Percentiles rank a stretch among this genome's conserved stretches.
Evolutionary conservation across 2,329 filamentous ascomycete genomes (phyloP).

Genomic region (Seiridium unicorne): DNA sequence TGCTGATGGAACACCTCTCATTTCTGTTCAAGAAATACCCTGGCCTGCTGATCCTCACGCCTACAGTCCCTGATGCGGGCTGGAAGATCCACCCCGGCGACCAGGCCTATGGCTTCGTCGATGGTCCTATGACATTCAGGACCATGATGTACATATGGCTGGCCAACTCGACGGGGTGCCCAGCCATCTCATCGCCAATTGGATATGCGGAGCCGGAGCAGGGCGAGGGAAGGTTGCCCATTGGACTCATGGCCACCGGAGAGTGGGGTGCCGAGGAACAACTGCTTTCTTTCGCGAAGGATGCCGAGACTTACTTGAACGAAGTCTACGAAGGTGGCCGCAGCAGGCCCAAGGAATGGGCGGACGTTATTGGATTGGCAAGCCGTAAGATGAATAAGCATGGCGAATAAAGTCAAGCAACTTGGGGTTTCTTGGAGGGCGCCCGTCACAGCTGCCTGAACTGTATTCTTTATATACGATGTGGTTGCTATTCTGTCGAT

Average conservation of each 20-base stretch:
- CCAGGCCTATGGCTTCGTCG: conserved; percentile 68
- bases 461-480: too few relatives aligned
- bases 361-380: conserved; percentile 50
- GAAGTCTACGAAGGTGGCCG: conserved; percentile 46
- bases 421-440: background rate
- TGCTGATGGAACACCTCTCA: conserved; percentile 53
- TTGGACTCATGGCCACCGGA: conserved; percentile 62
- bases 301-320: conserved; percentile 56
- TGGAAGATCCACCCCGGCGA: conserved; percentile 64
- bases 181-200: conserved; percentile 71
- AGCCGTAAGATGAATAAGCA: background rate
- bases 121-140: conserved; percentile 70
- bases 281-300: conserved; percentile 58
- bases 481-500: too few relatives aligned
- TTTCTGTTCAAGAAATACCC: conserved; percentile 63
- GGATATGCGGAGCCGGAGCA: conserved; percentile 64
- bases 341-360: conserved; percentile 52
- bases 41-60: conserved; percentile 75
- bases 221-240: conserved; percentile 57
- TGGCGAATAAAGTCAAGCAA: background rate
- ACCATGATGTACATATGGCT: conserved; percentile 87
- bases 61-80: conserved; percentile 72
- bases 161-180: conserved; percentile 78
- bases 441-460: too few relatives aligned
- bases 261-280: conserved; percentile 68